Evolutionary conservation across 2,329 filamentous ascomycete species (phyloP).

Genomic region (Polychaeton citri): DNA sequence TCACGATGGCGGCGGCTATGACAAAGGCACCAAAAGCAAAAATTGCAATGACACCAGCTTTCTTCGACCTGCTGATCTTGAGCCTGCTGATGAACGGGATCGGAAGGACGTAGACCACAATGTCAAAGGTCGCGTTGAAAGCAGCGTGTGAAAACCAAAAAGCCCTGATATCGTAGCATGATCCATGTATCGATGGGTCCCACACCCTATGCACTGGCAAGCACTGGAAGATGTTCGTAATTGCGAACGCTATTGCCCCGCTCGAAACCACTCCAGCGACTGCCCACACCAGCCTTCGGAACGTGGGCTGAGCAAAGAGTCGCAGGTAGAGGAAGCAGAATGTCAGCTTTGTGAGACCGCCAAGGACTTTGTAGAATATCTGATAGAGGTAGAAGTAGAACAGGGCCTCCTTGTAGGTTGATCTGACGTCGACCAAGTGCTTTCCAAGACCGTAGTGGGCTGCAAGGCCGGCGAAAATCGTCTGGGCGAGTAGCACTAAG

Average conservation of each 20-base stretch:
- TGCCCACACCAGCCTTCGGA: no score
- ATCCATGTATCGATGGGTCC: slow-evolving; percentile 7
- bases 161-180: slow-evolving; percentile 9
- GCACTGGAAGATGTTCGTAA: slow-evolving; percentile 15
- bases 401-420: slow-evolving; percentile 8
- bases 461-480: slow-evolving; percentile 9
- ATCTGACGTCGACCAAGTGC: slow-evolving; percentile 6
- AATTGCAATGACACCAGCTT: slow-evolving; percentile 11
- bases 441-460: slow-evolving; percentile 14
- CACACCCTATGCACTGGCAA: slow-evolving; percentile 10
- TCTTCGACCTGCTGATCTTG: slow-evolving; percentile 10
- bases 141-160: slow-evolving; percentile 17
- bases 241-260: no score
- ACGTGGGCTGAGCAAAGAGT: slow-evolving; percentile 9
- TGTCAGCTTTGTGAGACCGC: slow-evolving; percentile 14
- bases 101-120: slow-evolving; percentile 17
- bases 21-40: slow-evolving; percentile 14
- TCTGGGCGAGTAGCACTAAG: slow-evolving; percentile 8
- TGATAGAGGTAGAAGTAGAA: slow-evolving; percentile 16
- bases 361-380: slow-evolving; percentile 15
- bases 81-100: slow-evolving; percentile 14
- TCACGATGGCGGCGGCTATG: slow-evolving; percentile 13
- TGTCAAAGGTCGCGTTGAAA: slow-evolving; percentile 16
- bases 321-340: slow-evolving; percentile 15
- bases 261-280: no score